Evolutionary conservation across 2,329 filamentous ascomycete species (phyloP).

Genomic region (Botryotinia narcissicola): DNA sequence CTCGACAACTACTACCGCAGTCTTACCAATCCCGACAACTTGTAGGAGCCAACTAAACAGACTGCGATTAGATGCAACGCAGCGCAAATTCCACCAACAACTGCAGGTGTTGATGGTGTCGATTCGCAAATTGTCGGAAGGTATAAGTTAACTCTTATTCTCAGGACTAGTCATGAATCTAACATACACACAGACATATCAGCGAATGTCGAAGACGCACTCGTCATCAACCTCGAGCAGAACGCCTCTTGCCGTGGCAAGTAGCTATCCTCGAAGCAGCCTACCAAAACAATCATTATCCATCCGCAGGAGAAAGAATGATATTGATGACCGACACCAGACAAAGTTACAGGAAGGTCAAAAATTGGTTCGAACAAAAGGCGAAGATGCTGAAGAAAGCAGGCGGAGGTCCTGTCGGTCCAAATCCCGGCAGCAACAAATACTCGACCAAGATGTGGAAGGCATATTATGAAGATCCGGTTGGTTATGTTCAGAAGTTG

Average conservation of each 20-base stretch:
- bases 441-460: background rate
- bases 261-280: background rate
- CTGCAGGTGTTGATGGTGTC: background rate
- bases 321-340: background rate
- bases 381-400: background rate
- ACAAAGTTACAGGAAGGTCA: background rate
- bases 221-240: background rate
- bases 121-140: constrained; percentile 8
- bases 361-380: constrained; percentile 11
- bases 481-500: background rate
- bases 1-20: background rate
- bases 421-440: background rate
- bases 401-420: no score
- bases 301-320: background rate
- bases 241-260: background rate
- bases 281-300: background rate
- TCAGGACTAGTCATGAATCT: background rate
- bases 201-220: background rate
- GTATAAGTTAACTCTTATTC: background rate
- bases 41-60: background rate
- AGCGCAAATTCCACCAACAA: background rate
- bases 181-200: constrained; percentile 1
- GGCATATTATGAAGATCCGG: background rate
- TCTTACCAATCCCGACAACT: background rate
- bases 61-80: background rate